Conservation (phyloP, 139 green algal species). For the Yamagishiella unicocca region DNA sequence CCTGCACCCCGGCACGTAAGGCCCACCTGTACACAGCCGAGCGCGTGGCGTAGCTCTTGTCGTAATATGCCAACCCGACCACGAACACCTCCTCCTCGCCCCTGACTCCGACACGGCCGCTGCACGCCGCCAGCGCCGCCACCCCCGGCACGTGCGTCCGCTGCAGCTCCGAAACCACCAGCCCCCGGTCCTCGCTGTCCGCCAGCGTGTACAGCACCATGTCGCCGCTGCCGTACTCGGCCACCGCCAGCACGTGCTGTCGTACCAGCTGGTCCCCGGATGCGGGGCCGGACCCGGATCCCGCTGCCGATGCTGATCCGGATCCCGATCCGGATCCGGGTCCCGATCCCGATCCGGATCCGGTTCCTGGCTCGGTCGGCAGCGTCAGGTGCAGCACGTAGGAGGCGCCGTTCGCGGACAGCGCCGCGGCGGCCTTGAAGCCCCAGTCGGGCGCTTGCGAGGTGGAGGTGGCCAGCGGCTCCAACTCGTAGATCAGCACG, state of each 20-base stretch:
- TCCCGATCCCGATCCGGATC: neutral
- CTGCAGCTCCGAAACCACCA: constrained; percentile 28
- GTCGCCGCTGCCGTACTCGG: constrained; percentile 8
- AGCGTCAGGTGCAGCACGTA: constrained; percentile 9
- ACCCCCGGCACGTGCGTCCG: neutral
- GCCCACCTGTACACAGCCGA: constrained; percentile 29
- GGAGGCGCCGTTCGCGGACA: neutral
- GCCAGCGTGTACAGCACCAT: constrained; percentile 5
- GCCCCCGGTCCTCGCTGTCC: neutral
- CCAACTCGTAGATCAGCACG: constrained; percentile 32
- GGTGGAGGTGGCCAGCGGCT: neutral
- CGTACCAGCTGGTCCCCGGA: neutral
- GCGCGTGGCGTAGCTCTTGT: neutral
- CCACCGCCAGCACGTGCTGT: constrained; percentile 15
- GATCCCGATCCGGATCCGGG: neutral
- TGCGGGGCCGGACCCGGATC: neutral
- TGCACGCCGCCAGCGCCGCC: neutral
- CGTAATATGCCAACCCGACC: neutral
- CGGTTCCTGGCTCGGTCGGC: neutral
- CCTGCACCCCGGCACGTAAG: neutral
- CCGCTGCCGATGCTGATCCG: neutral
- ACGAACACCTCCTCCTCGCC: neutral
- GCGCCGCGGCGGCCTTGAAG: constrained; percentile 29
- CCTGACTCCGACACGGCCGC: neutral
- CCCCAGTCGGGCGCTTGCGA: neutral